A percentile compares a stretch with the other conserved stretches of the same genome.
phyloP scores from a whole-genome alignment of 108 stramenopile genomes.

The Fragilaria radians region DNA sequence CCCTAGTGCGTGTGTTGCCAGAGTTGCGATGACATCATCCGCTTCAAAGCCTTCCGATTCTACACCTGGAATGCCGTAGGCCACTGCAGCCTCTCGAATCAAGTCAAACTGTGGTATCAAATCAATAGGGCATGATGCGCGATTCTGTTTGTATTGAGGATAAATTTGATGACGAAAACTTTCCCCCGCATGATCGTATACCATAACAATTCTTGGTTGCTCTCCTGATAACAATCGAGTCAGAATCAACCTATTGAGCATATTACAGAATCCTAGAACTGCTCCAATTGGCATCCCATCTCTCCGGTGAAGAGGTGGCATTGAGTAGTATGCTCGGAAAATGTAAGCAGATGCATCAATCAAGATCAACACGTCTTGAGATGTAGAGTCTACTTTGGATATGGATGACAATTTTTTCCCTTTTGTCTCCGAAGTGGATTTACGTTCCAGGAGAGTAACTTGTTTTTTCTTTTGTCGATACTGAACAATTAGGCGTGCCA shows the following conservation, averaged over 20 bases:
- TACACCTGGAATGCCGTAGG: conserved; percentile 74
- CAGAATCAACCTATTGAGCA: conserved; percentile 73
- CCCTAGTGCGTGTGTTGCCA: conserved; percentile 47
- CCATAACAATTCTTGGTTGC: conserved; percentile 71
- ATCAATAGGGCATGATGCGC: conserved; percentile 71
- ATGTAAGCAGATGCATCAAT: conserved; percentile 85
- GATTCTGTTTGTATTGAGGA: conserved; percentile 77
- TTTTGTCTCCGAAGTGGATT: conserved; percentile 30
- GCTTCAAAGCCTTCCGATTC: conserved; percentile 80
- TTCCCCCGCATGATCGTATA: conserved; percentile 56
- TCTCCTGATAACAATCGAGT: conserved; percentile 46
- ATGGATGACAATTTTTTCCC: conserved; percentile 31
- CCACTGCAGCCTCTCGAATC: conserved; percentile 57
- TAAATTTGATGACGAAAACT: conserved; percentile 77
- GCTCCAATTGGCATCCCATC: conserved; percentile 84
- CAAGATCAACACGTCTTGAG: conserved; percentile 54
- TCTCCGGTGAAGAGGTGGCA: conserved; percentile 75
- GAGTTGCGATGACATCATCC: conserved; percentile 88
- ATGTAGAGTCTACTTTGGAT: not conserved
- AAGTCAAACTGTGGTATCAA: conserved; percentile 79
- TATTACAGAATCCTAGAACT: conserved; percentile 81
- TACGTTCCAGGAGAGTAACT: conserved; percentile 32
- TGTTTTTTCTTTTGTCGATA: conserved; percentile 35
- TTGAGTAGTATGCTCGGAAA: conserved; percentile 79
- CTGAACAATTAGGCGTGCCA: conserved; percentile 43